Conservation (phyloP, 306 rosid species). For the Cicer pinnatifidum region DNA sequence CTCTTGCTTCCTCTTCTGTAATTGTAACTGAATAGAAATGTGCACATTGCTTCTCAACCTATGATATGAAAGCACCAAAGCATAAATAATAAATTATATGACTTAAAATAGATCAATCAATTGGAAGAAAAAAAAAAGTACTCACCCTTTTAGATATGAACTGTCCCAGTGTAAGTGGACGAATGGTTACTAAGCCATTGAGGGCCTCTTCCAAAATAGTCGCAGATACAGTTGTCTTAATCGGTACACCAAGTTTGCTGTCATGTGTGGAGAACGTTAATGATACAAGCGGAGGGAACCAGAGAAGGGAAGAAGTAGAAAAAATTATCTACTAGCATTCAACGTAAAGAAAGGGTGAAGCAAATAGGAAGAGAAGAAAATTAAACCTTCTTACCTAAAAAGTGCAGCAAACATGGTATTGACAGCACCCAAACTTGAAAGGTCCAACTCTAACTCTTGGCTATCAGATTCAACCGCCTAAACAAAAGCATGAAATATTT, state of each 20-base stretch:
- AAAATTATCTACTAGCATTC: not conserved
- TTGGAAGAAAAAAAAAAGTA: not conserved
- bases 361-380: conserved; percentile 30
- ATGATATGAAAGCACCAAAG: conserved; percentile 43
- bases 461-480: conserved; percentile 92
- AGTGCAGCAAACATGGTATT: conserved; percentile 99
- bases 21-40: conserved; percentile 88
- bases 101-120: conserved; percentile 22
- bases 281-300: conserved; percentile 25
- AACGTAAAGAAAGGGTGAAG: conserved; percentile 30
- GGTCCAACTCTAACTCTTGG: conserved; percentile 98
- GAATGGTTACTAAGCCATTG: conserved; percentile 67
- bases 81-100: conserved; percentile 28
- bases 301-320: conserved; percentile 17
- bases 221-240: conserved; percentile 95
- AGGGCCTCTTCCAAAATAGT: conserved; percentile 95
- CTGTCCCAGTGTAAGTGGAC: conserved; percentile 75
- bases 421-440: conserved; percentile 95
- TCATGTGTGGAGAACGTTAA: conserved; percentile 37
- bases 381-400: conserved; percentile 64
- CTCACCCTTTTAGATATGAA: conserved; percentile 73
- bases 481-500: conserved; percentile 43
- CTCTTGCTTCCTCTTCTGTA: conserved; percentile 77
- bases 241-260: conserved; percentile 99
- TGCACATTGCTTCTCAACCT: conserved; percentile 99